Conservation (phyloP, 2,329 filamentous ascomycete genomes). For the Trichoderma aggressivum region DNA sequence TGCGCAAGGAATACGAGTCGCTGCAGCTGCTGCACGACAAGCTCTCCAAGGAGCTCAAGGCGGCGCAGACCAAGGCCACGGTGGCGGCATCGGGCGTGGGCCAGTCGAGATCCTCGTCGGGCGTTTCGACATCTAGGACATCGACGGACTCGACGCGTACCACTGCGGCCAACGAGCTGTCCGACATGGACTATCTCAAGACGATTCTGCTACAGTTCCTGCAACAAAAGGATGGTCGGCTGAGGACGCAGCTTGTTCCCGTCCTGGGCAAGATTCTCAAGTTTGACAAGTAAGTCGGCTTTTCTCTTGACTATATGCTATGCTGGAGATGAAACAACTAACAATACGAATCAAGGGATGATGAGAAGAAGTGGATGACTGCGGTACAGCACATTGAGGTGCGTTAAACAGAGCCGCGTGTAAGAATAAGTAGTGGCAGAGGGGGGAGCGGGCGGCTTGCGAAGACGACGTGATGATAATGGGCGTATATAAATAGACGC, state of each 20-base stretch:
- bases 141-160: conserved; percentile 38
- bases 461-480: neutral
- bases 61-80: conserved; percentile 45
- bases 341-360: conserved; percentile 22
- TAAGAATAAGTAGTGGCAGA: neutral
- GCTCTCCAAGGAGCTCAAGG: conserved; percentile 64
- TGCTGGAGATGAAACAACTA: neutral
- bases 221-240: conserved; percentile 74
- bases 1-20: conserved; percentile 75
- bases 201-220: conserved; percentile 79
- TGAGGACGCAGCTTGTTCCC: conserved; percentile 72
- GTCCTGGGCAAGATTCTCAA: conserved; percentile 72
- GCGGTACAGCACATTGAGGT: conserved; percentile 27
- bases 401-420: neutral
- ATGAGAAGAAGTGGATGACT: conserved; percentile 28
- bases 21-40: conserved; percentile 74
- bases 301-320: neutral
- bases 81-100: conserved; percentile 29
- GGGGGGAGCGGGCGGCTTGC: neutral
- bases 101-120: neutral
- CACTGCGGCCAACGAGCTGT: conserved; percentile 25
- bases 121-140: conserved; percentile 42
- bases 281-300: conserved; percentile 65
- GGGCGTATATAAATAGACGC: neutral
- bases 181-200: conserved; percentile 68